Evolutionary conservation across 345 rosid species (phyloP), one percentile per base, ranked within the genome.

Genomic region (Trapa bicornis): DNA sequence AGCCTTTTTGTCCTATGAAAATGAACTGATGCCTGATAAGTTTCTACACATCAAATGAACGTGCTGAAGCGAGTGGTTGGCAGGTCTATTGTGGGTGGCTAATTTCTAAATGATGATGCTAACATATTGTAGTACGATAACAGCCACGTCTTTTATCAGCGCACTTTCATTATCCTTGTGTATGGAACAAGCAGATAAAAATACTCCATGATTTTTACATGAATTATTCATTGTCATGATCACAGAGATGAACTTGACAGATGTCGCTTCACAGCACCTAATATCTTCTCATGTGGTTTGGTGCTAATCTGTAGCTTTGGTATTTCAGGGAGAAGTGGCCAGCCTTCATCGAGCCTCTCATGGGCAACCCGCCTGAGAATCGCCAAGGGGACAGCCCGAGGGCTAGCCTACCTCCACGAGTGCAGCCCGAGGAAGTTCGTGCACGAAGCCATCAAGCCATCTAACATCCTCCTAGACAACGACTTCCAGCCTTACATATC

Each of bases 361-460:
- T 94, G 99, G 99, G 74, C 96, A 76, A 85, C 85, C 50, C 82
- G 99, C 68, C 80, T 91, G 16, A 84, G 83, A 76, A 83, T 94
- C 2, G 89, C 83, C 11, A 94, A 89, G 77, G 99, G 97, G 67
- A 78, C 96, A 5, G 97, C 99, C 50, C 86, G 90, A 57, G 99
- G 97, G 47, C 36, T 94, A 68, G 99, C 99, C 53, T 89, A 94
- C 74, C 90, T 94, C 72, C 99, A 94, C 58, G 99, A 94, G 72
- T 89, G 96, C 82, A 94, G 97, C 72, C 97, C 99, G 6, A 81
- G 96, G 58, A 94, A 91, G 75, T 86, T 89, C 15, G 86, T 91
- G 42, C 99, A 94, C 14, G 99, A 96, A 54, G 96, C 89, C 65
- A 68, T 94, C 70, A 94, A 89, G 68, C 97, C 99, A 0, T 86